These are phyloP conservation scores for Carex myosuroides DNA, from an alignment of 176 grass and related monocot genomes.

Conservation along the genomic window DNA sequence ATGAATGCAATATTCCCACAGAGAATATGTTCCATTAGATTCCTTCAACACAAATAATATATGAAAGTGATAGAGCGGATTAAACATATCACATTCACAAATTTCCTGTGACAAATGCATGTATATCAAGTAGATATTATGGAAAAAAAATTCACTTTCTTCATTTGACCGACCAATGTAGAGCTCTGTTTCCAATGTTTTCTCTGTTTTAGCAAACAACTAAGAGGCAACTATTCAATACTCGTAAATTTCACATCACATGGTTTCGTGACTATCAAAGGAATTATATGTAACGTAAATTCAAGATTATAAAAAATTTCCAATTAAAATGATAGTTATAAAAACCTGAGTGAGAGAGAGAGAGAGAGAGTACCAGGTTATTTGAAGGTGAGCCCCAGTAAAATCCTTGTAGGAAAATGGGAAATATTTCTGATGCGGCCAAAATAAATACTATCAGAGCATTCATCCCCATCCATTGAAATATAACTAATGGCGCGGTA, in stretches of 20 bases:
- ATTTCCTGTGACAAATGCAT: not conserved
- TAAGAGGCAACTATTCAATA: not conserved
- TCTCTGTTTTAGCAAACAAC: not conserved
- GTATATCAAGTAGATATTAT: not conserved
- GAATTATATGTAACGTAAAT: not conserved
- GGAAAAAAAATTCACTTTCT: not conserved
- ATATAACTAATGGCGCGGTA: constrained; percentile 61
- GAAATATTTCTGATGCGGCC: constrained; percentile 71
- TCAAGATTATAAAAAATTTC: not conserved
- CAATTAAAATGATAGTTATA: not conserved
- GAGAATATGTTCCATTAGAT: not conserved
- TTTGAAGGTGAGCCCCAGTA: constrained; percentile 70
- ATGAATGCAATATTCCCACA: not conserved
- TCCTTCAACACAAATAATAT: not conserved
- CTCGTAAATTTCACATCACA: not conserved
- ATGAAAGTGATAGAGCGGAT: not conserved
- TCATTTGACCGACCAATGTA: not conserved
- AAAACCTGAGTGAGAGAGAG: not conserved
- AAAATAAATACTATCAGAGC: constrained; percentile 81
- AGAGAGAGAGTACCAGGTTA: constrained; percentile 51
- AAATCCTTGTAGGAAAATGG: constrained; percentile 72
- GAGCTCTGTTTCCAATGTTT: not conserved
- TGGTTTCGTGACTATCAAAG: not conserved
- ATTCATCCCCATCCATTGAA: constrained; percentile 97
- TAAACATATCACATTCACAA: not conserved